Evolutionary conservation across 2,329 filamentous ascomycete species (phyloP).

Genomic region (Colletotrichum tanaceti): DNA sequence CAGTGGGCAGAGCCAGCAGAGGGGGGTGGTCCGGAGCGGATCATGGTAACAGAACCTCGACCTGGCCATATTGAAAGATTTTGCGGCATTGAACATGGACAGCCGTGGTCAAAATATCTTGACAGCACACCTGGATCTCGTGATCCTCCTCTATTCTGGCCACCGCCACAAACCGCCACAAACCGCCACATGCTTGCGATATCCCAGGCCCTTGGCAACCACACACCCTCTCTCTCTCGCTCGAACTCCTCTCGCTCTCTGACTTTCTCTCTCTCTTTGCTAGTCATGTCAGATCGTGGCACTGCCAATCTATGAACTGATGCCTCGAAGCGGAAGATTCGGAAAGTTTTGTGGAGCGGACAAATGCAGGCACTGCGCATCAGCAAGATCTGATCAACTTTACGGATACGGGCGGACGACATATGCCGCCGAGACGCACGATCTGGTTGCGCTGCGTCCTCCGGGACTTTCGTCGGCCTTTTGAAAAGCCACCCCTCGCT

Average conservation of each 20-base stretch:
- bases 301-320: slow-evolving; percentile 28
- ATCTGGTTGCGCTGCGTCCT: neutral
- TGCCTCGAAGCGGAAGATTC: slow-evolving; percentile 16
- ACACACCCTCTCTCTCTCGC: slow-evolving; percentile 9
- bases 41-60: slow-evolving; percentile 26
- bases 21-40: slow-evolving; percentile 27
- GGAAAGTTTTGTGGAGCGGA: slow-evolving; percentile 13
- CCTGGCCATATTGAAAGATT: slow-evolving; percentile 9
- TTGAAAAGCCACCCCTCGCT: neutral
- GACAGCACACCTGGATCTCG: neutral
- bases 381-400: slow-evolving; percentile 26
- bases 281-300: slow-evolving; percentile 30
- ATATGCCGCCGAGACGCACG: slow-evolving; percentile 5
- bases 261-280: neutral
- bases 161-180: too few relatives aligned
- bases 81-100: slow-evolving; percentile 5
- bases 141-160: neutral
- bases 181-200: slow-evolving; percentile 8
- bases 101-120: neutral
- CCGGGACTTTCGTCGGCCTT: too few relatives aligned
- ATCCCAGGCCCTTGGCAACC: slow-evolving; percentile 28
- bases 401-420: neutral
- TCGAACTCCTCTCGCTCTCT: neutral
- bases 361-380: slow-evolving; percentile 4
- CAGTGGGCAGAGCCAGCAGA: slow-evolving; percentile 25